These are phyloP conservation scores for Selenicereus undatus DNA, from an alignment of 148 eudicot species.

Conservation along the genomic window DNA sequence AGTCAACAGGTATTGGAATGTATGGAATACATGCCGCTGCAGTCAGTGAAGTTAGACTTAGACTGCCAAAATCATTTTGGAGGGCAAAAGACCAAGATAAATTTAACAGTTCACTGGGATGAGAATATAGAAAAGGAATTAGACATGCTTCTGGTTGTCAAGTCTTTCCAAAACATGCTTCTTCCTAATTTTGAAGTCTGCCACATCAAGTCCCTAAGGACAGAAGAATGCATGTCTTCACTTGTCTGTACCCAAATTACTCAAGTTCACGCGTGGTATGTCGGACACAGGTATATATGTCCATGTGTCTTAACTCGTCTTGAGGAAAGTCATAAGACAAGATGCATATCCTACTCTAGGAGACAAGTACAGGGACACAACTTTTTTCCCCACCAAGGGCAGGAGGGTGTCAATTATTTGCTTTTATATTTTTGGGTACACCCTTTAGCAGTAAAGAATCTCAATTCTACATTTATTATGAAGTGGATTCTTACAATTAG, in stretches of 20 bases:
- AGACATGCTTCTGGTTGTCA: too few species aligned
- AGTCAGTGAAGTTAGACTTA: constrained; percentile 5
- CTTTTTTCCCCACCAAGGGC: too few species aligned
- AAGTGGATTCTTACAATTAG: background rate
- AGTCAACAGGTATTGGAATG: background rate
- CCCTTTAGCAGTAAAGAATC: background rate
- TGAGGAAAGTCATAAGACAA: too few species aligned
- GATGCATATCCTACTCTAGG: background rate
- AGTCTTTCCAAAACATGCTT: too few species aligned
- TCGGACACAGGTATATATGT: background rate
- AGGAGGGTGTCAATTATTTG: background rate
- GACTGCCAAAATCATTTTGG: background rate
- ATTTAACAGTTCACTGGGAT: background rate
- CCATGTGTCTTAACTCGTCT: background rate
- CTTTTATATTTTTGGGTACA: background rate
- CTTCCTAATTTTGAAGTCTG: too few species aligned
- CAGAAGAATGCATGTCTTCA: background rate
- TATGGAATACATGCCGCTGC: background rate
- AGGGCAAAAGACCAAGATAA: background rate
- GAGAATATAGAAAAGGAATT: too few species aligned
- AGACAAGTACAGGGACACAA: background rate
- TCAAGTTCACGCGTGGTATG: background rate
- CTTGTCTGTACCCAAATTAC: background rate
- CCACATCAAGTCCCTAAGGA: background rate
- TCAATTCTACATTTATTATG: background rate